Evolutionary conservation across 768 basidiomycete genomes (phyloP), one percentile per base, ranked within the genome.

Genomic region (Trametes sanguinea): DNA sequence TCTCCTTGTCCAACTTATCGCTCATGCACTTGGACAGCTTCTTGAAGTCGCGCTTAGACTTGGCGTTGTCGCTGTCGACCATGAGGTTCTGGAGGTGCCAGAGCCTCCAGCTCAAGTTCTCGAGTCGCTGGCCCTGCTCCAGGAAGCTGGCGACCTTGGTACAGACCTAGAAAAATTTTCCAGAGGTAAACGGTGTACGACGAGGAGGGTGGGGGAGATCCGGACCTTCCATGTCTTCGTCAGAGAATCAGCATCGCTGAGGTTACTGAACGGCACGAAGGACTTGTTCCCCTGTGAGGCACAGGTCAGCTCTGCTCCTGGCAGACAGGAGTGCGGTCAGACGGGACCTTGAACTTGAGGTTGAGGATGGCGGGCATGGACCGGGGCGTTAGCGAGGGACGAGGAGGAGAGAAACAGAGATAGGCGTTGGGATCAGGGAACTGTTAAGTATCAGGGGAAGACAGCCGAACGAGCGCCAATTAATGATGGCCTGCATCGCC

Each of bases 71-170:
- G 63, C 87, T 83, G 76, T 94, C 92, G 77, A 94, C 92, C 79
- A 94, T 94, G 68, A 94, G 85, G 69, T 87, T 91, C 77, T 94
- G 92, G 52, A 94, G 85, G 73, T 94, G 91, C 92, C 92, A 94
- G 74, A 94, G 83, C 72, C 92, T 85, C 92, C 92, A 94, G 68
- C 87, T 89, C 76, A 94, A 77, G 82, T 94, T 94, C 83, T 94
- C 92, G 71, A 94, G 90, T 58, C 92, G 82, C 73, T 92, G 90
- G 50, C 92, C 92, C 73, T 94, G 91, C 77, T 94, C 92, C 73
- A 94, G 90, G 78, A 85, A 93, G 74, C 89, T 85, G 54, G 91
- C 92, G 64, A 94, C 92, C 80, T 93, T 93, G 22, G 92, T 92
- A 78, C 92, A 93, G 73, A 92, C 90, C 90, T 91, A 57, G 10